These are phyloP conservation scores for Cutaneotrichosporon sp. DNA, from an alignment of 1,284 basidiomycete genomes.

Conservation along the genomic window DNA sequence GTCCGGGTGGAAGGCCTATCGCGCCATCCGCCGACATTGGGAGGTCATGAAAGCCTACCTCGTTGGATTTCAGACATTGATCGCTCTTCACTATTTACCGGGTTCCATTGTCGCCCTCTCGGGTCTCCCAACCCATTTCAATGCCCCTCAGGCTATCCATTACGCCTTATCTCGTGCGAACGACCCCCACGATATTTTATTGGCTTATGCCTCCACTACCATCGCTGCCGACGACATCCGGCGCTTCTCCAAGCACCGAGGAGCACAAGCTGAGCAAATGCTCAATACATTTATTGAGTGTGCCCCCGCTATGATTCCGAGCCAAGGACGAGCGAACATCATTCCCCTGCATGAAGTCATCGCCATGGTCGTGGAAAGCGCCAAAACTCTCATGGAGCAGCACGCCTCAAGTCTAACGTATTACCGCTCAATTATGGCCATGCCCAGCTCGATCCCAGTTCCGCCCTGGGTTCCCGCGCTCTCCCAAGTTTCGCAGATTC, in stretches of 20 bases:
- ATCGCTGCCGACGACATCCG: constrained; percentile 27
- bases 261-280: constrained; percentile 27
- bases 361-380: constrained; percentile 30
- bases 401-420: constrained; percentile 30
- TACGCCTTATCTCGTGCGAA: constrained; percentile 31
- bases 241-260: constrained; percentile 28
- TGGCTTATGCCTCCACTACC: constrained; percentile 15
- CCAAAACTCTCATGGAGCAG: constrained; percentile 39
- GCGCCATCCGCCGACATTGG: constrained; percentile 31
- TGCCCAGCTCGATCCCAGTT: constrained; percentile 8
- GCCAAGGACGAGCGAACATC: constrained; percentile 11
- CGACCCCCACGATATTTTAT: constrained; percentile 32
- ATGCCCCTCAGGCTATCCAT: constrained; percentile 14
- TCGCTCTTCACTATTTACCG: constrained; percentile 36
- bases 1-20: constrained; percentile 32
- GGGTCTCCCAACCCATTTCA: constrained; percentile 23
- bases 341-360: constrained; percentile 33
- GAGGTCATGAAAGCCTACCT: constrained; percentile 32
- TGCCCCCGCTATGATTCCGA: constrained; percentile 15
- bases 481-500: constrained; percentile 21
- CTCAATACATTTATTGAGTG: constrained; percentile 28
- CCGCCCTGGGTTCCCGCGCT: constrained; percentile 29
- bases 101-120: constrained; percentile 26
- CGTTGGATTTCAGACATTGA: constrained; percentile 28
- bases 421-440: constrained; percentile 13